These are phyloP conservation scores for Silene coronaria DNA, from an alignment of 179 eudicot genomes.

Conservation along the genomic window DNA sequence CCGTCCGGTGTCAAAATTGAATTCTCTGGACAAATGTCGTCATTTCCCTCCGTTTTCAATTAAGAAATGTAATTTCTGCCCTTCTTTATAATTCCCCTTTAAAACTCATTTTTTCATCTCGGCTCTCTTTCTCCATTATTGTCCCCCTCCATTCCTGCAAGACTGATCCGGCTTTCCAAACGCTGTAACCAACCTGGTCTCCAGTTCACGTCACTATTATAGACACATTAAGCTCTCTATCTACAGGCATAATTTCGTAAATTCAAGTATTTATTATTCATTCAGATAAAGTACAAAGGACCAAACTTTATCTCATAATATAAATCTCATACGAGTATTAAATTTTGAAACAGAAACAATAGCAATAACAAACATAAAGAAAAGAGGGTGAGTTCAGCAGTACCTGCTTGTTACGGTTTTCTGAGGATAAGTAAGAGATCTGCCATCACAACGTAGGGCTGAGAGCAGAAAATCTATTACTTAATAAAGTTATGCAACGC, in stretches of 20 bases:
- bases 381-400: not conserved
- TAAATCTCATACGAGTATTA: not conserved
- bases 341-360: not conserved
- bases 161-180: not conserved
- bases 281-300: not conserved
- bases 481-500: not conserved
- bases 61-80: not conserved
- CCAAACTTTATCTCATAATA: not conserved
- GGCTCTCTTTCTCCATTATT: not conserved
- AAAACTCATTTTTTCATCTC: not conserved
- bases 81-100: not conserved
- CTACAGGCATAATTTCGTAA: not conserved
- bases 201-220: no score
- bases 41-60: not conserved
- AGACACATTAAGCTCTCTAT: no score
- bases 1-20: not conserved
- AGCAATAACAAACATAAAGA: not conserved
- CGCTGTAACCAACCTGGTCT: not conserved
- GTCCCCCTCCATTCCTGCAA: not conserved
- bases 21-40: not conserved
- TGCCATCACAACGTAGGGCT: not conserved
- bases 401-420: no score
- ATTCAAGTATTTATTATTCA: not conserved
- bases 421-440: no score
- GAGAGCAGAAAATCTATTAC: not conserved